These are phyloP conservation scores for Pyricularia sp. DNA, from an alignment of 2,329 filamentous ascomycete genomes.

Conservation along the genomic window DNA sequence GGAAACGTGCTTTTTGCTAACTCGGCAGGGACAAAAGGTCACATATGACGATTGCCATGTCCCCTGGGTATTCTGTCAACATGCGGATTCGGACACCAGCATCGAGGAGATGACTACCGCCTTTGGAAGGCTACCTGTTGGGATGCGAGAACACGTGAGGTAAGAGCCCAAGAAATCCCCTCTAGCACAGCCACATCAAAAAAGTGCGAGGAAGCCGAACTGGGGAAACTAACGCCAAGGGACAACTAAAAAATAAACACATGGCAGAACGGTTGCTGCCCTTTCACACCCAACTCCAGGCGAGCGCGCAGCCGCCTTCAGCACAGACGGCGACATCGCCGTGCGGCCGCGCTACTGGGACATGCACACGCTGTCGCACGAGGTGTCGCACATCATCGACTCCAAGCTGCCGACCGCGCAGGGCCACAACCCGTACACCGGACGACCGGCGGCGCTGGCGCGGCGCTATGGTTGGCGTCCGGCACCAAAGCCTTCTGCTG, in stretches of 20 bases:
- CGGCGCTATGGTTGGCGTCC: not conserved
- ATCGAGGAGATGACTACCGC: not conserved
- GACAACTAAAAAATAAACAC: not conserved
- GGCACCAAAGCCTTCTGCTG: not conserved
- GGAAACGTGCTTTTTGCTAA: not conserved
- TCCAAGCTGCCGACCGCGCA: not conserved
- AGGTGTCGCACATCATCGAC: conserved; percentile 3
- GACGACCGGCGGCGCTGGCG: not conserved
- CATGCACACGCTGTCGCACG: conserved; percentile 2
- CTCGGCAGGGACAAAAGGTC: not conserved
- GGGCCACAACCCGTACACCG: not conserved
- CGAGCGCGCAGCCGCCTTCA: not conserved
- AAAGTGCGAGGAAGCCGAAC: not conserved
- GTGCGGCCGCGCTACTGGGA: conserved; percentile 1
- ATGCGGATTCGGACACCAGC: not conserved
- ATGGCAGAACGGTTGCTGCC: not conserved
- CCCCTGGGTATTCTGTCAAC: conserved; percentile 2
- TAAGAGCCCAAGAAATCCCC: not conserved
- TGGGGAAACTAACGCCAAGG: too few relatives aligned
- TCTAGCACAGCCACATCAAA: not conserved
- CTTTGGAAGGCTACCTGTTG: conserved; percentile 1
- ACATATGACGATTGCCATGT: conserved; percentile 1
- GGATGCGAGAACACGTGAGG: conserved; percentile 1
- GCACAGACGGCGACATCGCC: not conserved
- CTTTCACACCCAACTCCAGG: not conserved